A percentile compares a stretch with the other conserved stretches of the same genome.
These are phyloP conservation scores for Beauveria asiatica DNA, from an alignment of 2,329 filamentous ascomycete species.

Conservation along the genomic window DNA sequence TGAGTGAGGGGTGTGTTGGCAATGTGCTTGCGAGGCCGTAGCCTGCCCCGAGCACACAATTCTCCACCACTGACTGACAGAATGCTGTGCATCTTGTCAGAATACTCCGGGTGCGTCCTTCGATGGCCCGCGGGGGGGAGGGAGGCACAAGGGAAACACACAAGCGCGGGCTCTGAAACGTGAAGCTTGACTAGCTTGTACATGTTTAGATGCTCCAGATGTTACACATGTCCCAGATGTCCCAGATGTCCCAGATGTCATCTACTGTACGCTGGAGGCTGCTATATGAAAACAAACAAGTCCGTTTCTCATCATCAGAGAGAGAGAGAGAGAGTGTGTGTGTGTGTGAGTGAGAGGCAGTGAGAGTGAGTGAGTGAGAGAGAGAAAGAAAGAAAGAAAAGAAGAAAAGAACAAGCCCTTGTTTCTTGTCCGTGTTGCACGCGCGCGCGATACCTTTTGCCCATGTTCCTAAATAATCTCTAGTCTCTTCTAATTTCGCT, in stretches of 20 bases:
- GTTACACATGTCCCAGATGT: background rate
- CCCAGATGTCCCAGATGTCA: background rate
- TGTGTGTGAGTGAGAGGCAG: no score
- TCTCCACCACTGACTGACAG: conserved; percentile 9
- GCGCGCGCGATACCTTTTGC: background rate
- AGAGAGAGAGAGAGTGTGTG: no score
- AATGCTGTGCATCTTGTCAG: conserved; percentile 10
- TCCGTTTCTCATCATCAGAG: conserved; percentile 1
- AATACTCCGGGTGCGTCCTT: conserved; percentile 10
- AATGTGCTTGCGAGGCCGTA: background rate
- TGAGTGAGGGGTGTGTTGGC: background rate
- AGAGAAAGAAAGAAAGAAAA: no score
- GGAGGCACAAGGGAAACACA: conserved; percentile 1
- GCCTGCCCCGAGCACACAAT: conserved; percentile 4
- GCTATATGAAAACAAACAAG: background rate
- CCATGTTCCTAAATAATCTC: no score
- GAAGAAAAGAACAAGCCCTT: background rate
- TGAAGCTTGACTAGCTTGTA: background rate
- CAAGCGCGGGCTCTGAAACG: conserved; percentile 5
- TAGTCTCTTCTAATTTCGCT: background rate
- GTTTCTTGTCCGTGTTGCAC: background rate
- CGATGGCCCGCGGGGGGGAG: conserved; percentile 1
- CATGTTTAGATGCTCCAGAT: background rate
- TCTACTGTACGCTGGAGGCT: background rate
- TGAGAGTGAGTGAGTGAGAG: no score